phyloP scores from a whole-genome alignment of 2,329 filamentous ascomycete genomes.

The Arthrinium puccinioides region DNA sequence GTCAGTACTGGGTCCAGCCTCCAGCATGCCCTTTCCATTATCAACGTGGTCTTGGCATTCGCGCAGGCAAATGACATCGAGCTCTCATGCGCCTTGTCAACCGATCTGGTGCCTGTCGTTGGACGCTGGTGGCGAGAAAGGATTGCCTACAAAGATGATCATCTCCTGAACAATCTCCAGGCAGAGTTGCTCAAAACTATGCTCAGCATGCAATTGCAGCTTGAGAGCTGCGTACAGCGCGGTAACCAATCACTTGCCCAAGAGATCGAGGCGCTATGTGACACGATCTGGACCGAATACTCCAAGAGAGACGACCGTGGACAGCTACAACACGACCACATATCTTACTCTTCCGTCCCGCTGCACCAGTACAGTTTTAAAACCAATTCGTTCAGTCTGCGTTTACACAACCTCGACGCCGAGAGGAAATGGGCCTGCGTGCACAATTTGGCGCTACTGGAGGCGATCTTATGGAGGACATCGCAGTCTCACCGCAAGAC shows the following conservation, averaged over 20 bases:
- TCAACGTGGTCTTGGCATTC: conserved; percentile 64
- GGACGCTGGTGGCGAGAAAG: conserved; percentile 73
- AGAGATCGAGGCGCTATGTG: conserved; percentile 57
- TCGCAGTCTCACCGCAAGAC: conserved; percentile 13
- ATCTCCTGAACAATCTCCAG: conserved; percentile 55
- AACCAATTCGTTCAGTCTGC: conserved; percentile 44
- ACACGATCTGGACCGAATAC: conserved; percentile 74
- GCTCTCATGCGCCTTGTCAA: conserved; percentile 52
- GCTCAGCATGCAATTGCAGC: conserved; percentile 56
- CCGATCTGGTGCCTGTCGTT: conserved; percentile 62
- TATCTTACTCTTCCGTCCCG: conserved; percentile 48
- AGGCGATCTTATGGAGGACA: conserved; percentile 34
- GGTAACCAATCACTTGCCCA: conserved; percentile 30
- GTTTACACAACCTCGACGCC: conserved; percentile 42
- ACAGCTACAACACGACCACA: conserved; percentile 70
- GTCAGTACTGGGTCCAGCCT: conserved; percentile 57
- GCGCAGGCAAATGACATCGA: conserved; percentile 61
- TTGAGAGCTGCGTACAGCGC: conserved; percentile 48
- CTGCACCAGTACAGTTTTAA: conserved; percentile 36
- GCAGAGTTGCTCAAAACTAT: conserved; percentile 74
- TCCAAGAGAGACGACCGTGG: conserved; percentile 61
- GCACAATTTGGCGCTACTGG: conserved; percentile 51
- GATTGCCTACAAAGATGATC: conserved; percentile 48
- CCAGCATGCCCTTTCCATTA: conserved; percentile 64
- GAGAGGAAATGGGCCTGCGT: conserved; percentile 56